Percentiles rank a stretch among this genome's conserved stretches.
Evolutionary conservation across 1,139 yeast species (phyloP).

Genomic region (Geotrichum klebahnii): DNA sequence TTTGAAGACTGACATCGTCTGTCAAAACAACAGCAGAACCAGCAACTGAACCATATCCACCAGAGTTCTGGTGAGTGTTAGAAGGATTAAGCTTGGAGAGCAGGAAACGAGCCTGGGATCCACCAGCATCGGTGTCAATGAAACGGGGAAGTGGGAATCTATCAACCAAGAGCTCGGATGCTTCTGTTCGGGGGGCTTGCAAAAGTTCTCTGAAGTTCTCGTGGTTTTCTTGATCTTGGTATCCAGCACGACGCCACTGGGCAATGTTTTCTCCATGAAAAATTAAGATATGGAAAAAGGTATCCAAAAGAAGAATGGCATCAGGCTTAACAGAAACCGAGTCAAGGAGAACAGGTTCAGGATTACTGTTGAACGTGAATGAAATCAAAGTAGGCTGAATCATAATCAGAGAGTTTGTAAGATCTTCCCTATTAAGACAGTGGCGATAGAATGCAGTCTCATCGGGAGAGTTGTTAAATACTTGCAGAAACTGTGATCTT

Average conservation of each 20-base stretch:
- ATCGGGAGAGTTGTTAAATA: conserved; percentile 76
- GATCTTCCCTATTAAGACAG: conserved; percentile 64
- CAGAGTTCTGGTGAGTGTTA: conserved; percentile 51
- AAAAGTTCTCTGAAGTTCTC: conserved; percentile 58
- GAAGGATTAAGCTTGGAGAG: conserved; percentile 74
- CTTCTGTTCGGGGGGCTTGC: conserved; percentile 62
- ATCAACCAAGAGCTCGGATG: conserved; percentile 61
- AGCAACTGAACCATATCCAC: conserved; percentile 36
- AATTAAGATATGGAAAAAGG: conserved; percentile 69
- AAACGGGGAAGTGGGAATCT: conserved; percentile 72
- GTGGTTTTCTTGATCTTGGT: conserved; percentile 63
- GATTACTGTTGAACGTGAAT: conserved; percentile 55
- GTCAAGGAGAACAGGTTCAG: conserved; percentile 61
- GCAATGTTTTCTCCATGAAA: conserved; percentile 67
- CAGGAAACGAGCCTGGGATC: conserved; percentile 72
- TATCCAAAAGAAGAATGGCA: conserved; percentile 61
- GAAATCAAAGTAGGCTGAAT: conserved; percentile 71
- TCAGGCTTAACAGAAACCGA: conserved; percentile 61
- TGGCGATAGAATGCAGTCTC: conserved; percentile 71
- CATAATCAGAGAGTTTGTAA: conserved; percentile 63
- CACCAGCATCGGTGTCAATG: conserved; percentile 71
- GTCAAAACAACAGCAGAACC: conserved; percentile 50
- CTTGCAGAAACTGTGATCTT: conserved; percentile 64
- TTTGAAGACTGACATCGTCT: conserved; percentile 67
- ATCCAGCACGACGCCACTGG: conserved; percentile 65